Conservation (phyloP, 768 basidiomycete genomes). For the Mycena vulgaris region DNA sequence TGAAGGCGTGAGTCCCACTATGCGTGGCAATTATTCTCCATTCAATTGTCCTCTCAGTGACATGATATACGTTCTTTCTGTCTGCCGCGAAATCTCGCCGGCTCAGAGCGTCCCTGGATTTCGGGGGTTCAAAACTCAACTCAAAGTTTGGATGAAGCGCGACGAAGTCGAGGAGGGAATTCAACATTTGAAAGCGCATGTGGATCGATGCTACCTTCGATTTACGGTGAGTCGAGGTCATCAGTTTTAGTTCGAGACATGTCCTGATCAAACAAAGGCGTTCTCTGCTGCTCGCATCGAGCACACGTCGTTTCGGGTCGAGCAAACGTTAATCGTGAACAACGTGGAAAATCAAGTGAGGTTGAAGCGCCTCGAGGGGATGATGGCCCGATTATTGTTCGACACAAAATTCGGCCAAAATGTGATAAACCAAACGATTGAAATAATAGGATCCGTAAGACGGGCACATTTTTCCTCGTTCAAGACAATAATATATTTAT, state of each 20-base stretch:
- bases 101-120: background rate
- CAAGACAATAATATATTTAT: background rate
- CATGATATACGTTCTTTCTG: conserved; percentile 8
- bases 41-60: background rate
- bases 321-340: conserved; percentile 8
- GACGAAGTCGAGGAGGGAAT: conserved; percentile 22
- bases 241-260: background rate
- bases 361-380: conserved; percentile 1
- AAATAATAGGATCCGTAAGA: conserved; percentile 5
- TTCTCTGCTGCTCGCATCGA: conserved; percentile 26
- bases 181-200: conserved; percentile 13
- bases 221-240: conserved; percentile 1
- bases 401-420: conserved; percentile 14
- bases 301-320: conserved; percentile 8
- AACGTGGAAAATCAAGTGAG: conserved; percentile 15
- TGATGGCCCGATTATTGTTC: conserved; percentile 14
- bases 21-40: background rate
- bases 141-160: conserved; percentile 26
- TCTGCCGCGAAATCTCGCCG: background rate
- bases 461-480: background rate
- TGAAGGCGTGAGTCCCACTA: background rate
- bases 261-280: background rate
- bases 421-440: conserved; percentile 6
- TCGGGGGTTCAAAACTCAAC: background rate
- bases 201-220: conserved; percentile 10